Conservation (phyloP, 208 protist genomes). For the Trypanosoma scelopori region DNA sequence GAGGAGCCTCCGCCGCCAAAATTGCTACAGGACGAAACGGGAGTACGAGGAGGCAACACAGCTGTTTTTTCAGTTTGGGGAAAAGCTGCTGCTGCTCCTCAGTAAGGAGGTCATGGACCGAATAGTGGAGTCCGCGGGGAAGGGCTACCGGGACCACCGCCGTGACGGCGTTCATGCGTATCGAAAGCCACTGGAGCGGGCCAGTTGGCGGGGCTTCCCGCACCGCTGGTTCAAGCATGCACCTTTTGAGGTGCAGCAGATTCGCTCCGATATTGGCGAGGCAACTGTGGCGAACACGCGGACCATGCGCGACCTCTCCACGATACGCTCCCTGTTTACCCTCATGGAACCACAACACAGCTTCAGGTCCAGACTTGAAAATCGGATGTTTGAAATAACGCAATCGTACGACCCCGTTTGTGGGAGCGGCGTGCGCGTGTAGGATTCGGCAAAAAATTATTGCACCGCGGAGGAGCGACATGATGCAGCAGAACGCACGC, state of each 20-base stretch:
- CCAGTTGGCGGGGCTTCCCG: conserved; percentile 78
- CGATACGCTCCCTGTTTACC: conserved; percentile 76
- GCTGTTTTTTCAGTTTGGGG: conserved; percentile 74
- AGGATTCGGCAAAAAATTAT: neutral
- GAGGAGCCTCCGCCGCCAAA: conserved; percentile 37
- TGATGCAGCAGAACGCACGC: neutral
- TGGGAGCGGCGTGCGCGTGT: neutral
- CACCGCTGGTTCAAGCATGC: conserved; percentile 87
- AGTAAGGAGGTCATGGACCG: conserved; percentile 75
- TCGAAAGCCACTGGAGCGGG: conserved; percentile 45
- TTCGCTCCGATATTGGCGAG: conserved; percentile 82
- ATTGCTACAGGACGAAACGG: conserved; percentile 55
- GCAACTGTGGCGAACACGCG: conserved; percentile 72
- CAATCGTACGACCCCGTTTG: conserved; percentile 54
- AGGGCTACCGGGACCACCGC: conserved; percentile 53
- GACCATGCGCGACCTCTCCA: conserved; percentile 74
- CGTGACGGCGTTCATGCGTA: conserved; percentile 69
- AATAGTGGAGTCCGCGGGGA: conserved; percentile 73
- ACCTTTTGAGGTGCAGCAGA: conserved; percentile 88
- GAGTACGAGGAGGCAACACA: conserved; percentile 67
- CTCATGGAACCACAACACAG: conserved; percentile 84
- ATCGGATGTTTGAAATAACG: conserved; percentile 63
- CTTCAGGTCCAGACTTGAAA: conserved; percentile 63
- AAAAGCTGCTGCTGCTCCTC: conserved; percentile 81
- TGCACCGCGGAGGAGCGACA: neutral